Evolutionary conservation across 495 filamentous ascomycete species (phyloP), one percentile per base, ranked within the genome.

Genomic region (Niebla homalea): DNA sequence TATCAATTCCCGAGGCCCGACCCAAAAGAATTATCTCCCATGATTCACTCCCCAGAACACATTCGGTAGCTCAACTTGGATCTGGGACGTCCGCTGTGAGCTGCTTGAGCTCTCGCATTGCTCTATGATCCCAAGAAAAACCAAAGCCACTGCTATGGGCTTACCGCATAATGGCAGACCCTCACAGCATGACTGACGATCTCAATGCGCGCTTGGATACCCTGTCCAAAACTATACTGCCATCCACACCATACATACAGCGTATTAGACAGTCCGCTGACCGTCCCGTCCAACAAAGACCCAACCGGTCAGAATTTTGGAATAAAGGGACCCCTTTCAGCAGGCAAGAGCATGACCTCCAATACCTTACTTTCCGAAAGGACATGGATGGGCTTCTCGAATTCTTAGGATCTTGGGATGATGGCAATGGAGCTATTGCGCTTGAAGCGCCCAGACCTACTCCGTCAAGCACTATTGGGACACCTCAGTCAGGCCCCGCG

Each of bases 351-450:
- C 66, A 75, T 45, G 63, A 70, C 58, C 64, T 77, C 48, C 73
- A 77, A 49, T 77, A 75, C 47, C 68, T 73, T 66, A 77, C 72
- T 37, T 77, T 75, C 51, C 57, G 72, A 50, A 65, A 67, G n/a
- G 69, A 74, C 50, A 62, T 68, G 60, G 61, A 60, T 29, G 45
- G 40, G 4, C 56, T 77, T 44, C 57, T 75, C 41, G 60, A 65
- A 40, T 67, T 70, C 16, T 64, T 72, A 48, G 73, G 73, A 26
- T 70, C 72, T 51, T 77, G 73, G 73, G 72, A 72, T 18, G 71
- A 75, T 57, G 69, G 66, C 43, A 64, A 68, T 29, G 73, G 70
- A 49, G 62, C 60, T 61, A 66, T 71, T 52, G 70, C 73, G 23
- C 35, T 51, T 12, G 42, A 62, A 43, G 70, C 70, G 56, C 60